These are phyloP conservation scores for Hygrocybe punicea DNA, from an alignment of 768 basidiomycete species.

Conservation along the genomic window DNA sequence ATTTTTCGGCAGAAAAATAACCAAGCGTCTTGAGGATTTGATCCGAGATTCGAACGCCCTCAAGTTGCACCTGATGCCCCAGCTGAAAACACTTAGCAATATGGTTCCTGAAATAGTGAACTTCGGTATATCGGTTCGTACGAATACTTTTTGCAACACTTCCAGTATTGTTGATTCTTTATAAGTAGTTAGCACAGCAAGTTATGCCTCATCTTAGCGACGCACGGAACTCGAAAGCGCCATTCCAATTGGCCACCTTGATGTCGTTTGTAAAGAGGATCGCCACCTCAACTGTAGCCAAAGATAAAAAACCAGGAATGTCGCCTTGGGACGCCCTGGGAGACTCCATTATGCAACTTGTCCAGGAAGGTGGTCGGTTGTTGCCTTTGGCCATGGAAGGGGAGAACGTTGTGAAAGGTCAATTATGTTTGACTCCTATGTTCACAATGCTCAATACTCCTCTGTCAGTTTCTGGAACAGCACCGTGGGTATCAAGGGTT, in stretches of 20 bases:
- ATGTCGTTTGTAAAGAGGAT: slow-evolving; percentile 70
- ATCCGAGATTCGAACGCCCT: slow-evolving; percentile 68
- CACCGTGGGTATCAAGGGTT: slow-evolving; percentile 85
- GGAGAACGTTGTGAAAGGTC: slow-evolving; percentile 78
- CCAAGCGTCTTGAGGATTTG: slow-evolving; percentile 80
- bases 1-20: slow-evolving; percentile 65
- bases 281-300: slow-evolving; percentile 65
- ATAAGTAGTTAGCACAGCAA: slow-evolving; percentile 75
- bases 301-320: slow-evolving; percentile 59
- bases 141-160: neutral
- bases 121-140: slow-evolving; percentile 80
- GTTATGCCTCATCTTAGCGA: slow-evolving; percentile 85
- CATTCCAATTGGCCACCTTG: slow-evolving; percentile 73
- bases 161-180: neutral
- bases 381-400: slow-evolving; percentile 68
- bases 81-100: slow-evolving; percentile 69
- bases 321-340: slow-evolving; percentile 78
- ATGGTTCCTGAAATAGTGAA: slow-evolving; percentile 79
- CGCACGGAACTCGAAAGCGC: slow-evolving; percentile 67
- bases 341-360: slow-evolving; percentile 63
- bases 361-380: slow-evolving; percentile 66
- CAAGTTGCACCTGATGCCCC: slow-evolving; percentile 64
- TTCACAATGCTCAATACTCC: slow-evolving; percentile 26
- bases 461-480: slow-evolving; percentile 53
- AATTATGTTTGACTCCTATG: neutral